phyloP scores from a whole-genome alignment of 768 basidiomycete species.

The Polyporus arcularius region DNA sequence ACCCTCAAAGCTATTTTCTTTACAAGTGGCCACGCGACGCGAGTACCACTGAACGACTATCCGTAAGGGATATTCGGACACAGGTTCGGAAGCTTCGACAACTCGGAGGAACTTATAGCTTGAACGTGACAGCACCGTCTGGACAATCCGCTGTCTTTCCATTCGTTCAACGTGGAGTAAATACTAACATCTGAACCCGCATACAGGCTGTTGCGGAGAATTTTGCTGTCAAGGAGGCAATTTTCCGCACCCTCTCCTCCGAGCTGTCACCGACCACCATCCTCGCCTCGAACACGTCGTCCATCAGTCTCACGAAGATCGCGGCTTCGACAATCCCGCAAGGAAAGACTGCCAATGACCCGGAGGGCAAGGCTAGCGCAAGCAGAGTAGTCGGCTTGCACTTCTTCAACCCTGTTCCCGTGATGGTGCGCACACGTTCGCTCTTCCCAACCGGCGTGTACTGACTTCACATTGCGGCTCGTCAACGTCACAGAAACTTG shows the following conservation, averaged over 20 bases:
- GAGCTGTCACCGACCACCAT: slow-evolving; percentile 74
- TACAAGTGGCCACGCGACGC: no score
- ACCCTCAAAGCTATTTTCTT: no score
- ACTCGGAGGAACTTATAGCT: no score
- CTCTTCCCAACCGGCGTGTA: background rate
- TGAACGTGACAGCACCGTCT: no score
- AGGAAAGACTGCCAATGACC: slow-evolving; percentile 58
- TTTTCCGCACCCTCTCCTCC: slow-evolving; percentile 72
- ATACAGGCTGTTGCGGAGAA: slow-evolving; percentile 85
- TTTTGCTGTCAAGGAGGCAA: slow-evolving; percentile 70
- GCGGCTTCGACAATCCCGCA: slow-evolving; percentile 74
- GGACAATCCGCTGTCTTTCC: no score
- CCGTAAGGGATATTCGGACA: no score
- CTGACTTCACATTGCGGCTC: background rate
- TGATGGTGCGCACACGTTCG: slow-evolving; percentile 64
- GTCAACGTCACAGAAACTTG: slow-evolving; percentile 61
- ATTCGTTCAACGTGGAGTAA: no score
- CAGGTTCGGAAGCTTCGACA: background rate
- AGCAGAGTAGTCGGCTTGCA: slow-evolving; percentile 86
- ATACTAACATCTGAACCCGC: background rate
- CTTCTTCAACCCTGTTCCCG: slow-evolving; percentile 96
- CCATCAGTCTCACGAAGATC: slow-evolving; percentile 93
- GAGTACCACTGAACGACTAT: no score
- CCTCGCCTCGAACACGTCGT: slow-evolving; percentile 90
- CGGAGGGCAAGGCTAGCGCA: slow-evolving; percentile 62